Evolutionary conservation across 2,329 filamentous ascomycete species (phyloP).

Genomic region (Albophoma yamanashiensis): DNA sequence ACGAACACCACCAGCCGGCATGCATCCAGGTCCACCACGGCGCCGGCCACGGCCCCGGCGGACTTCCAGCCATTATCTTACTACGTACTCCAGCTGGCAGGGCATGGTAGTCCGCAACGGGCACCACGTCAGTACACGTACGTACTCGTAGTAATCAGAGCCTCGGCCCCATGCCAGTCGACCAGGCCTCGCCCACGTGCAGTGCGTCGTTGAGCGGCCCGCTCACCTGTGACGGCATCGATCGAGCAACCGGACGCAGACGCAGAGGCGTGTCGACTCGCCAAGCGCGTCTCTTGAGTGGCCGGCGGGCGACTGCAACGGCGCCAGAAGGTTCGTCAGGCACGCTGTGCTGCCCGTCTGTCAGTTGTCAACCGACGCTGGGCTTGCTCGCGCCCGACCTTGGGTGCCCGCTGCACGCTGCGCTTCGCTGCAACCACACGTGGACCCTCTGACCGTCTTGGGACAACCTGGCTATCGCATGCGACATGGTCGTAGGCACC

Average conservation of each 20-base stretch:
- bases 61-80: too few relatives aligned
- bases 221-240: neutral
- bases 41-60: too few relatives aligned
- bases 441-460: neutral
- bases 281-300: neutral
- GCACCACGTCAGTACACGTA: constrained; percentile 2
- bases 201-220: neutral
- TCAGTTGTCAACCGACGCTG: neutral
- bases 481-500: neutral
- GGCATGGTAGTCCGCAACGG: too few relatives aligned
- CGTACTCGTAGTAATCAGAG: too few relatives aligned
- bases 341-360: neutral
- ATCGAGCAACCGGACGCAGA: neutral
- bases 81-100: neutral
- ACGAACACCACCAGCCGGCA: neutral
- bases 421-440: neutral
- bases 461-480: neutral
- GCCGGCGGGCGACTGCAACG: neutral
- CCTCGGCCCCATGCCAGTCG: neutral
- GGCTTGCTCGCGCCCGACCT: neutral
- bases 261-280: neutral
- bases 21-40: neutral
- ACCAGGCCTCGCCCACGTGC: neutral
- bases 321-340: neutral
- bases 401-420: neutral